A percentile compares a stretch with the other conserved stretches of the same genome.
Conservation (phyloP, 352 stramenopile species). For the Phytophthora idaei region DNA sequence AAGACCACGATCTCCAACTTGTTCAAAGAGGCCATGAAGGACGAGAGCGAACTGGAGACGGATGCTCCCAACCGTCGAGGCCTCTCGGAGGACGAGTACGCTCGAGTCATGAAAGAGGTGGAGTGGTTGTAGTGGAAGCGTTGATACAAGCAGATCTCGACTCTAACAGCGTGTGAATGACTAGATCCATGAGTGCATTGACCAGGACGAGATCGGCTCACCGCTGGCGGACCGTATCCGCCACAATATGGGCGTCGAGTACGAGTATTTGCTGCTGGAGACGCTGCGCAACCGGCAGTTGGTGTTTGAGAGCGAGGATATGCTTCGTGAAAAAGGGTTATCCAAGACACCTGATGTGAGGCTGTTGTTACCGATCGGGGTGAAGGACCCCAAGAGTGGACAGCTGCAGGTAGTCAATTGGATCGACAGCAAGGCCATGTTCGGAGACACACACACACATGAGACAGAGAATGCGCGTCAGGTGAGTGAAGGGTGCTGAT, state of each 20-base stretch:
- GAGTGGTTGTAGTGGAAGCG: neutral
- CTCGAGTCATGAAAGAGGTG: constrained; percentile 39
- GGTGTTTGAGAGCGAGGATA: constrained; percentile 86
- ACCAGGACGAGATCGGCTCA: constrained; percentile 75
- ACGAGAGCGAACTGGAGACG: constrained; percentile 17
- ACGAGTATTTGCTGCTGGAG: constrained; percentile 84
- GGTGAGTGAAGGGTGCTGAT: constrained; percentile 18
- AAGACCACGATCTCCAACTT: constrained; percentile 74
- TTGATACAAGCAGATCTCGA: neutral
- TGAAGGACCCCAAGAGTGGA: constrained; percentile 48
- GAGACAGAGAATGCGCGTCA: constrained; percentile 77
- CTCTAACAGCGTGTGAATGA: neutral
- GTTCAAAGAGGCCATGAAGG: constrained; percentile 59
- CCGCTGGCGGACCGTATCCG: constrained; percentile 75
- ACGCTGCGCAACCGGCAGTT: constrained; percentile 73
- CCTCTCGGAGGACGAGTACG: constrained; percentile 35
- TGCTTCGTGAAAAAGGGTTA: constrained; percentile 74
- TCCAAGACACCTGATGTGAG: constrained; percentile 89
- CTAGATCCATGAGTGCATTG: constrained; percentile 74
- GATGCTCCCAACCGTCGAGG: constrained; percentile 23
- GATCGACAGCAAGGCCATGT: constrained; percentile 93
- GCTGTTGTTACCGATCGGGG: constrained; percentile 77
- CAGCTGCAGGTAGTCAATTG: constrained; percentile 78
- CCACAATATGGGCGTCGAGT: constrained; percentile 83
- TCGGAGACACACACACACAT: constrained; percentile 79